These are phyloP conservation scores for Fusarium domesticum DNA, from an alignment of 2,329 filamentous ascomycete genomes.

Conservation along the genomic window DNA sequence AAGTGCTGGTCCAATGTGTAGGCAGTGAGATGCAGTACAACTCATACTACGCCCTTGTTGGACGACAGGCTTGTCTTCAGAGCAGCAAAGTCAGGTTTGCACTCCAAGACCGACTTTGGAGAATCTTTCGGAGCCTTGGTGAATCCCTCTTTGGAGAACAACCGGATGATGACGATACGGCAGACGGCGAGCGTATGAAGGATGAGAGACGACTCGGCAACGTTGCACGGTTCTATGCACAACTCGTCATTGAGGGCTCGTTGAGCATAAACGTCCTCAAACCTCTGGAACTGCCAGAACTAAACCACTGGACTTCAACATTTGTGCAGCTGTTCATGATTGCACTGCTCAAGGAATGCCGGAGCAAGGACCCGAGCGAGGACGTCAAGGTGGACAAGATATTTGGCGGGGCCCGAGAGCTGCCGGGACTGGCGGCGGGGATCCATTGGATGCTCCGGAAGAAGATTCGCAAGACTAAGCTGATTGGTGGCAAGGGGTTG, in stretches of 20 bases:
- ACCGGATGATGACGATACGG: conserved; percentile 55
- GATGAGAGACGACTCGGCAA: conserved; percentile 52
- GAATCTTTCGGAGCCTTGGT: conserved; percentile 80
- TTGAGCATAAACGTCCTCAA: conserved; percentile 54
- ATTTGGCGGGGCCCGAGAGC: conserved; percentile 62
- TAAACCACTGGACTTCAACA: conserved; percentile 71
- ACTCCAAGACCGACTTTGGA: conserved; percentile 85
- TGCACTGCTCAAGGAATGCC: conserved; percentile 66
- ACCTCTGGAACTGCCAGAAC: conserved; percentile 72
- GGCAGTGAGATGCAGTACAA: conserved; percentile 84
- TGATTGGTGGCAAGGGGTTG: conserved; percentile 48
- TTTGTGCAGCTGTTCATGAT: conserved; percentile 82
- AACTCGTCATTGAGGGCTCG: conserved; percentile 45
- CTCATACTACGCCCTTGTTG: conserved; percentile 87
- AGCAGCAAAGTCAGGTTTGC: conserved; percentile 76
- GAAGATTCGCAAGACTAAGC: conserved; percentile 63
- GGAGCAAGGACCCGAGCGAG: conserved; percentile 45
- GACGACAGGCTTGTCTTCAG: conserved; percentile 65
- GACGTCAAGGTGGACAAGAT: conserved; percentile 61
- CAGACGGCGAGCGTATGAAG: conserved; percentile 43
- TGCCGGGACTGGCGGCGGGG: conserved; percentile 67
- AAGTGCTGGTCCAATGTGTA: conserved; percentile 82
- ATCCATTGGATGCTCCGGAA: conserved; percentile 79
- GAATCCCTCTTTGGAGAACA: conserved; percentile 69
- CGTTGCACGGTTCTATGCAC: conserved; percentile 53